Conservation (phyloP, 1,284 basidiomycete genomes). For the Irpex sp. region DNA sequence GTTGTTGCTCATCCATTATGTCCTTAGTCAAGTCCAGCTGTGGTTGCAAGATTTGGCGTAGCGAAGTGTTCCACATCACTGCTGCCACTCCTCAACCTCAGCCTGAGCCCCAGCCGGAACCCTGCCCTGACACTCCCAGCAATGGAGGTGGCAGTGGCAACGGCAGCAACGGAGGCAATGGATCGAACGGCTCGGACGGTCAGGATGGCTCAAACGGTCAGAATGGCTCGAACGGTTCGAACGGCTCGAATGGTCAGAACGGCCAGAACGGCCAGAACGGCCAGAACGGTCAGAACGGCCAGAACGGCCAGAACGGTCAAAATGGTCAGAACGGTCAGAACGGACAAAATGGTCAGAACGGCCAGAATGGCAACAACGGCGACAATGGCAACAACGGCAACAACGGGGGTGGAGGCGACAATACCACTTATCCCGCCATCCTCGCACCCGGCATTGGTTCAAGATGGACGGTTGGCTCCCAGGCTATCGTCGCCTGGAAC, state of each 20-base stretch:
- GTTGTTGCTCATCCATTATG: neutral
- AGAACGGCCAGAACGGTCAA: neutral
- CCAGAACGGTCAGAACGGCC: neutral
- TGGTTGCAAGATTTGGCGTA: neutral
- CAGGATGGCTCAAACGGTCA: neutral
- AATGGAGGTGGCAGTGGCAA: neutral
- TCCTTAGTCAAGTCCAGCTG: neutral
- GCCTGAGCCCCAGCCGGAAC: neutral
- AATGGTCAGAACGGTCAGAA: neutral
- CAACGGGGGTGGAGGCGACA: neutral
- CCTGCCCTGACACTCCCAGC: neutral
- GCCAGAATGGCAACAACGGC: neutral
- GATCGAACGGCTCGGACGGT: neutral
- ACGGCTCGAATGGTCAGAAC: neutral
- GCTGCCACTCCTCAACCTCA: neutral
- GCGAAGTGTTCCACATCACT: neutral
- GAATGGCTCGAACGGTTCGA: neutral
- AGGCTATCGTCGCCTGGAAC: neutral
- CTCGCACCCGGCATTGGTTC: neutral
- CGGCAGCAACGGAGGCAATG: neutral
- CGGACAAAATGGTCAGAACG: neutral
- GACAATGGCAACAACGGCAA: neutral
- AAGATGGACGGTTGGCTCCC: neutral
- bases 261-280: neutral
- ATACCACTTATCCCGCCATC: neutral